Conservation (phyloP, 2,329 filamentous ascomycete species). For the Piedraia hortae region DNA sequence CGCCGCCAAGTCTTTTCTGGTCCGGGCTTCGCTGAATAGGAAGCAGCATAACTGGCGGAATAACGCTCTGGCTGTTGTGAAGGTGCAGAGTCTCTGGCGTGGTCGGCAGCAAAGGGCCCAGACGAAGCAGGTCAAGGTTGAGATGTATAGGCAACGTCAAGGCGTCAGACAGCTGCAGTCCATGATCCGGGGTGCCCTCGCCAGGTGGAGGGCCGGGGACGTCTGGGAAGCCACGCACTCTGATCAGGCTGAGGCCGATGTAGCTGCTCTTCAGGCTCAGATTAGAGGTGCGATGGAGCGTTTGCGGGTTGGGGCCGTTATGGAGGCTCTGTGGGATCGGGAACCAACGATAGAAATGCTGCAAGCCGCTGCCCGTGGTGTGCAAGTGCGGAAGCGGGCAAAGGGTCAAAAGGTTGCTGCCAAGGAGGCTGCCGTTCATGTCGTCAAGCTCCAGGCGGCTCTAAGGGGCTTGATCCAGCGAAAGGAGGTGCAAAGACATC, state of each 20-base stretch:
- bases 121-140: conserved; percentile 20
- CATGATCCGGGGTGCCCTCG: conserved; percentile 24
- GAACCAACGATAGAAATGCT: conserved; percentile 54
- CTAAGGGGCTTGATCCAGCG: conserved; percentile 31
- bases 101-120: conserved; percentile 28
- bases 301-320: conserved; percentile 47
- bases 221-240: conserved; percentile 17
- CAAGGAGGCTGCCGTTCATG: conserved; percentile 33
- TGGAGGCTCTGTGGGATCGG: conserved; percentile 71
- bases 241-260: conserved; percentile 10
- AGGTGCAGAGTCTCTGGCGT: conserved; percentile 57
- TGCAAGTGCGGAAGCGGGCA: conserved; percentile 16
- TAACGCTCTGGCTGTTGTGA: conserved; percentile 39
- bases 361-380: conserved; percentile 38
- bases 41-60: conserved; percentile 42
- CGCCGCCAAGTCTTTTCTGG: conserved; percentile 45
- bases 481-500: conserved; percentile 11
- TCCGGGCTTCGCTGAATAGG: conserved; percentile 32
- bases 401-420: conserved; percentile 30
- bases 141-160: conserved; percentile 18
- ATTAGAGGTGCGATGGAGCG: conserved; percentile 46
- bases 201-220: conserved; percentile 25
- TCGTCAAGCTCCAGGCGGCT: conserved; percentile 23
- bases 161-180: conserved; percentile 18
- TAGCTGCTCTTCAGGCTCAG: conserved; percentile 15